Evolutionary conservation across 176 grass and related monocot species (phyloP), one percentile per base, ranked within the genome.

Genomic region (Tillandsia fasciculata): DNA sequence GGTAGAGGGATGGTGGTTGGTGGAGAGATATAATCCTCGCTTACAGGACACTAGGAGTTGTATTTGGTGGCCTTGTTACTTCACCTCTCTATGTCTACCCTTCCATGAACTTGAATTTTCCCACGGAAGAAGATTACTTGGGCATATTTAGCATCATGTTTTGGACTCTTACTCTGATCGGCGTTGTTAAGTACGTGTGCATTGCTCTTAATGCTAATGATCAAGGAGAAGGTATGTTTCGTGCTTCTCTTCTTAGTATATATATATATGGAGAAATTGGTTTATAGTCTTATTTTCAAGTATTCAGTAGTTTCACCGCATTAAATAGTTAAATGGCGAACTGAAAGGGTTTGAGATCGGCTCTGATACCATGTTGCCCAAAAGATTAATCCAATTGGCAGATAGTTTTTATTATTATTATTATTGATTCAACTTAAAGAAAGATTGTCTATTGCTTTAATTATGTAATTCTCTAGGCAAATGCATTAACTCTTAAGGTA

Each of bases 101-200:
- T 24, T 82, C 90, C 9, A 74, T 94, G 69, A 69, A 56, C 2
- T 80, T 94, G 77, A 27, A 29, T 2, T 33, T 82, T 17, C 74
- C 86, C 1, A 64, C 42, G 14, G 51, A 83, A 68, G 57, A 76
- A 0, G 86, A 89, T 49, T 28, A 86, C 50, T 29, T 89, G 22
- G 90, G 90, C 18, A 82, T 89, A 82, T 66, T 94, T 59, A 89
- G 90, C 78, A 50, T 94, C 48, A 81, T 94, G 61, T 64, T 94
- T 72, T 94, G 86, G 90, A 94, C 90, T 57, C 80, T 94, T 63
- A 94, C 86, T 1, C n/a, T 84, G 48, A 83, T 94, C 74, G 82
- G 80, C 70, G 72, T 94, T 27, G 23, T 94, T 67, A 94, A 94
- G 68, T 94, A 94, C 68, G 78, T 86, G 23, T 15, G 83, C 63